Evolutionary conservation across 768 basidiomycete species (phyloP).

Genomic region (Termitomyces sp.): DNA sequence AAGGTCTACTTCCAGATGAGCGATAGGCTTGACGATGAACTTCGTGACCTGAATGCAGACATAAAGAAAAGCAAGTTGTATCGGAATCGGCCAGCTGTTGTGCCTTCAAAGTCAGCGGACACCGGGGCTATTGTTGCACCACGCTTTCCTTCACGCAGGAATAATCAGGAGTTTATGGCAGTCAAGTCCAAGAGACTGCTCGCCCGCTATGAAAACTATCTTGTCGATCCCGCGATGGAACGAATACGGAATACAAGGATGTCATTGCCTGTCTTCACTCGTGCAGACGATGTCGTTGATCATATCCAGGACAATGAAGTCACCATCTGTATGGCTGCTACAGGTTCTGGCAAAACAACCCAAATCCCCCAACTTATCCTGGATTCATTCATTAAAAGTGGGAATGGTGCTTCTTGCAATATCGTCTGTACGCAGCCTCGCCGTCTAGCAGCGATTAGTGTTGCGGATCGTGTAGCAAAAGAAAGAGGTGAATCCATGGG

Average conservation of each 20-base stretch:
- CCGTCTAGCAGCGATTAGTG: constrained; percentile 86
- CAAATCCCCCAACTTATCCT: constrained; percentile 93
- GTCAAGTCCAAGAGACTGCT: constrained; percentile 60
- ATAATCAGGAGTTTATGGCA: constrained; percentile 29
- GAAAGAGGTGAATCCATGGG: constrained; percentile 80
- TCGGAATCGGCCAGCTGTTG: constrained; percentile 53
- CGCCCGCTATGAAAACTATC: constrained; percentile 55
- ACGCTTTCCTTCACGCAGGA: constrained; percentile 21
- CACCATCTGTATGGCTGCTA: constrained; percentile 85
- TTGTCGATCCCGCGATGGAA: constrained; percentile 56
- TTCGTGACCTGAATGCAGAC: constrained; percentile 69
- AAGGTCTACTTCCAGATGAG: constrained; percentile 67
- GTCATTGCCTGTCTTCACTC: constrained; percentile 73
- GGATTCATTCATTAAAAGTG: constrained; percentile 75
- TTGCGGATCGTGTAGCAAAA: constrained; percentile 87
- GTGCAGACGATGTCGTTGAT: constrained; percentile 61
- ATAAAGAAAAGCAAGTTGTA: constrained; percentile 65
- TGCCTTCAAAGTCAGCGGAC: constrained; percentile 2
- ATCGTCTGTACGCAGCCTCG: constrained; percentile 93
- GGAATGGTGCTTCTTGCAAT: constrained; percentile 84
- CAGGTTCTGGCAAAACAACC: constrained; percentile 92
- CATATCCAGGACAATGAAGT: constrained; percentile 79
- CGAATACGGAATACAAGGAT: constrained; percentile 67
- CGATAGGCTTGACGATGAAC: constrained; percentile 60
- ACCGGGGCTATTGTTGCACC: neutral